phyloP scores from a whole-genome alignment of 148 eudicot species.

The Dysphania ambrosioides region DNA sequence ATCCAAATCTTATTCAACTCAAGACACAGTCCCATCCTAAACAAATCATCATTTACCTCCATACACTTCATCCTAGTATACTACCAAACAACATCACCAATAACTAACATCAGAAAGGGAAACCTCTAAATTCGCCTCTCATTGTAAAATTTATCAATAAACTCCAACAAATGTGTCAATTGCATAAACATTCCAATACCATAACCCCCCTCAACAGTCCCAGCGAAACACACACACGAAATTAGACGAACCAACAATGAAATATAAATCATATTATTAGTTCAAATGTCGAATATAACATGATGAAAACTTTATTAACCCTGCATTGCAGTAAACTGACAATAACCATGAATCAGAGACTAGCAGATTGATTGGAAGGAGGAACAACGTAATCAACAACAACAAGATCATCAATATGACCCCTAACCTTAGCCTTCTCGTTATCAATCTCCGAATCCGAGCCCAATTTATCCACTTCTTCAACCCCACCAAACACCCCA shows the following conservation, averaged over 20 bases:
- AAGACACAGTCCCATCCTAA: too few species aligned
- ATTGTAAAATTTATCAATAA: too few species aligned
- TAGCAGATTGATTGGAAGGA: constrained; percentile 38
- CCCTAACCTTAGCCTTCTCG: constrained; percentile 71
- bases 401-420: constrained; percentile 50
- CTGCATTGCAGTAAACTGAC: not conserved
- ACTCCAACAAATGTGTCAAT: not conserved
- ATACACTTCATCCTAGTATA: too few species aligned
- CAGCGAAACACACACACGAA: too few species aligned
- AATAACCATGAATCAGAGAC: constrained; percentile 18
- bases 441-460: constrained; percentile 35
- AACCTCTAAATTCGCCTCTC: not conserved
- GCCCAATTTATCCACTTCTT: constrained; percentile 52
- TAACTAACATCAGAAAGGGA: not conserved
- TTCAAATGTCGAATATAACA: not conserved
- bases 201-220: not conserved
- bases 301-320: not conserved
- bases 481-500: constrained; percentile 50
- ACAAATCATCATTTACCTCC: too few species aligned
- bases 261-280: too few species aligned
- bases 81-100: not conserved
- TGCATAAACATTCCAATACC: not conserved
- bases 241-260: not conserved
- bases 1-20: too few species aligned
- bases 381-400: constrained; percentile 69